Evolutionary conservation across 1,284 basidiomycete genomes (phyloP), one percentile per base, ranked within the genome.

Genomic region (Moesziomyces sp.): DNA sequence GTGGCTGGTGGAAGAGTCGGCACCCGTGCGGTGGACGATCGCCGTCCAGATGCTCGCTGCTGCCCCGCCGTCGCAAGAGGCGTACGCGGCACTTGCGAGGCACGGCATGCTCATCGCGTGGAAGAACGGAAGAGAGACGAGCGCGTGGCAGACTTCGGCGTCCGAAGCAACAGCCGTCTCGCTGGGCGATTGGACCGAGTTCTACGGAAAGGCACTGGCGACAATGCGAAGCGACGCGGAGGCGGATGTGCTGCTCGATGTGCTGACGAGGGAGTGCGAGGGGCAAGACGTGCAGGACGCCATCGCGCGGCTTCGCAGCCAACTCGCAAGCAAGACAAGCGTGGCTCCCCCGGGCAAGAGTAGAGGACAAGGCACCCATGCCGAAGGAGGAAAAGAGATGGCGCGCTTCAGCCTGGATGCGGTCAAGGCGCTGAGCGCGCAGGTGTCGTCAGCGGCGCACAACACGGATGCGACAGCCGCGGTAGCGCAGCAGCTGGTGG

Each of bases 41-140:
- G 2, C 63, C 3, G 35, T 28, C 1, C 70, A 67, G 44, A 21
- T 73, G 49, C 21, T 73, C 23, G 47, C 19, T 4, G 30, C 35
- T 11, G 34, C 38, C 10, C 9, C 24, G 14, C 24, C 42, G 1
- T 5, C n/a, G 5, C 24, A 21, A 30, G 46, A 47, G 11, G 40
- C 34, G 13, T 56, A 58, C 21, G 52, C 23, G 44, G 24, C 23
- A 26, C 53, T 73, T 6, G 60, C 59, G 1, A 49, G 42, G 1
- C n/a, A 42, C 3, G 56, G 60, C 8, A 46, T 73, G 9, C 53
- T 73, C 43, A 54, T 73, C 18, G 42, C 52, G 4, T 67, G 63
- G 63, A 54, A 51, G 28, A 42, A 60, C 10, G 64, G 53, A 1
- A 42, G 10, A 2, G 70, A 73, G 30, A 10, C 34, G 3, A 49